These are phyloP conservation scores for Aristolochia contorta DNA, from an alignment of 164 flowering plant species.

Conservation along the genomic window DNA sequence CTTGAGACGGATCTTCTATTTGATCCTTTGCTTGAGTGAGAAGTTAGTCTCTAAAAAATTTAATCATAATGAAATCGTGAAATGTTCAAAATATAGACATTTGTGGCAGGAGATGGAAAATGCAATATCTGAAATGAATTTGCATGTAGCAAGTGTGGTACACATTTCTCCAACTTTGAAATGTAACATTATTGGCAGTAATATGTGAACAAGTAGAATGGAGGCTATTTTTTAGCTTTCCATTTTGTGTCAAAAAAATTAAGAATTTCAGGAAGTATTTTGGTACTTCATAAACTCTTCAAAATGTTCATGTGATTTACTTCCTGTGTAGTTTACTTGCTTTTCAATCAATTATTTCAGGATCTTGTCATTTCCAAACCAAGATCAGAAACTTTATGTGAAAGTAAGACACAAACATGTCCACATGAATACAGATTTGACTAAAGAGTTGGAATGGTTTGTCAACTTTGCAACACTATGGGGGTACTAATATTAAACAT, in stretches of 20 bases:
- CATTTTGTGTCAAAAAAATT: neutral
- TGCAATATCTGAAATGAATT: constrained; percentile 32
- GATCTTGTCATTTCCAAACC: neutral
- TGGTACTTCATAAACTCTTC: neutral
- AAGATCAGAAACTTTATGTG: neutral
- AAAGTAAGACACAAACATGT: neutral
- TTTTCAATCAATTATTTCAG: neutral
- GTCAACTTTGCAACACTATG: neutral
- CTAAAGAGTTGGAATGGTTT: neutral
- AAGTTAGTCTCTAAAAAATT: no score
- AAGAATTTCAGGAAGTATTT: neutral
- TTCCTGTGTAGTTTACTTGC: no score
- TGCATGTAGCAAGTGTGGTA: constrained; percentile 41
- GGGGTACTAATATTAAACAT: neutral
- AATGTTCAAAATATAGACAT: constrained; percentile 53
- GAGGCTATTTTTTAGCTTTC: neutral
- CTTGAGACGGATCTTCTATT: no score
- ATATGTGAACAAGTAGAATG: neutral
- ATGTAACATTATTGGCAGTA: neutral
- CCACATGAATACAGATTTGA: neutral
- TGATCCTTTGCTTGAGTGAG: no score
- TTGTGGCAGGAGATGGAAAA: constrained; percentile 84
- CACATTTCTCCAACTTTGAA: neutral
- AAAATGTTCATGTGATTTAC: neutral
- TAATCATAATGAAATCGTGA: constrained; percentile 19